A percentile compares a stretch with the other conserved stretches of the same genome.
phyloP scores from a whole-genome alignment of 371 early-diverging fungal genomes.

The Lichtheimia corymbifera region DNA sequence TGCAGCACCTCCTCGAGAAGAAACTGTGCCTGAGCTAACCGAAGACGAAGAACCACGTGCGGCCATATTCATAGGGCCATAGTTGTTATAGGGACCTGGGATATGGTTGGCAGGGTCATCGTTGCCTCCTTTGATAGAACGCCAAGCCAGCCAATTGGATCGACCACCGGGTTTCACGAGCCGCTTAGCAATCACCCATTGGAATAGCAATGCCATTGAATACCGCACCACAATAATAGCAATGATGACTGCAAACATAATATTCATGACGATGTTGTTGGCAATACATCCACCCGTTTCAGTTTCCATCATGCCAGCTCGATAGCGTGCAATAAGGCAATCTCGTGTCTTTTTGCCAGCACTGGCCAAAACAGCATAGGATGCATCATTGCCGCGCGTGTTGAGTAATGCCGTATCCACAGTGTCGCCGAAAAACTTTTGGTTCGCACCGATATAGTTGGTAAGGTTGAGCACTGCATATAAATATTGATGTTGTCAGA shows the following conservation, averaged over 20 bases:
- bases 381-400: slow-evolving; percentile 44
- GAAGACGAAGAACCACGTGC: slow-evolving; percentile 22
- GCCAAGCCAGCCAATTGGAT: slow-evolving; percentile 53
- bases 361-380: slow-evolving; percentile 40
- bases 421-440: slow-evolving; percentile 25
- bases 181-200: slow-evolving; percentile 52
- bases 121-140: slow-evolving; percentile 51
- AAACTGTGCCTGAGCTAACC: slow-evolving; percentile 20
- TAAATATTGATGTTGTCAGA: slow-evolving; percentile 36
- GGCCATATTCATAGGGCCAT: slow-evolving; percentile 28
- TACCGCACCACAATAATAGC: slow-evolving; percentile 53
- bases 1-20: slow-evolving; percentile 14
- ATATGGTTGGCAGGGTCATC: slow-evolving; percentile 50
- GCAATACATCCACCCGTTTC: slow-evolving; percentile 61
- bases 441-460: slow-evolving; percentile 15
- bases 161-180: slow-evolving; percentile 52
- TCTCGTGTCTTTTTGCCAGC: slow-evolving; percentile 34
- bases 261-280: slow-evolving; percentile 47
- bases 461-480: slow-evolving; percentile 40
- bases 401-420: slow-evolving; percentile 29
- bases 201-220: slow-evolving; percentile 62
- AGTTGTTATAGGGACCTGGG: slow-evolving; percentile 48
- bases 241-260: slow-evolving; percentile 49
- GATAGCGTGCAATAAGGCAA: slow-evolving; percentile 45
- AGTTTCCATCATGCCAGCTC: slow-evolving; percentile 52